Evolutionary conservation across 805 yeast species (phyloP), one percentile per base, ranked within the genome.

Genomic region (Schwanniomyces occidentalis): DNA sequence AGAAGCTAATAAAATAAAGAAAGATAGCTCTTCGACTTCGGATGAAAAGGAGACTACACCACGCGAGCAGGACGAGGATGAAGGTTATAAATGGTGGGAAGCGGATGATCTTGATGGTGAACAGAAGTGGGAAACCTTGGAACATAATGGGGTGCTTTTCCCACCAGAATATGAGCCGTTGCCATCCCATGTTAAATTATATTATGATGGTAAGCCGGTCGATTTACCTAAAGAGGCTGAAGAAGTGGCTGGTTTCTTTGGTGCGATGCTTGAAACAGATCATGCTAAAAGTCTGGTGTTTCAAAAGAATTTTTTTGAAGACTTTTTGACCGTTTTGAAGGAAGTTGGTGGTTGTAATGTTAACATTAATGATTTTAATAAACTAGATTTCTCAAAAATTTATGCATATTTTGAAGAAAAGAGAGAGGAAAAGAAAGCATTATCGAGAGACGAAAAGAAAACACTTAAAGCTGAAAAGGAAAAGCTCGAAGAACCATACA

Each of bases 171-270:
- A 91, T 57, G 90, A 83, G 53, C 89, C 93, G 3, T 63, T 91
- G 27, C 98, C 98, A 0, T 64, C 76, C 4, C 73, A 77, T 49
- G 85, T 90, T 24, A 86, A 84, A 52, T 49, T 91, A 34, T 72
- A 76, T 39, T 90, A 91, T 51, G 83, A 84, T 46, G 87, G 86
- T 1, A 71, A 76, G 45, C 85, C 93, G 0, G 90, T 90, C 0
- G 68, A 67, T 18, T 68, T 91, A 38, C 91, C 96, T 1, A 63
- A 67, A 1, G 85, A 72, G 37, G 97, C 96, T 2, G 99, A 91
- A 61, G 98, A 91, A 59, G 96, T 91, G 22, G 98, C 97, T 0
- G 97, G 96, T 0, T 91, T 89, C 53, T 91, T 74, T 58, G 98
- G 84, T 7, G 96, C 96, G 5, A 73, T 91, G 78, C 44, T 90